Conservation (phyloP, 257 asterid species). For the Solanum acaule region DNA sequence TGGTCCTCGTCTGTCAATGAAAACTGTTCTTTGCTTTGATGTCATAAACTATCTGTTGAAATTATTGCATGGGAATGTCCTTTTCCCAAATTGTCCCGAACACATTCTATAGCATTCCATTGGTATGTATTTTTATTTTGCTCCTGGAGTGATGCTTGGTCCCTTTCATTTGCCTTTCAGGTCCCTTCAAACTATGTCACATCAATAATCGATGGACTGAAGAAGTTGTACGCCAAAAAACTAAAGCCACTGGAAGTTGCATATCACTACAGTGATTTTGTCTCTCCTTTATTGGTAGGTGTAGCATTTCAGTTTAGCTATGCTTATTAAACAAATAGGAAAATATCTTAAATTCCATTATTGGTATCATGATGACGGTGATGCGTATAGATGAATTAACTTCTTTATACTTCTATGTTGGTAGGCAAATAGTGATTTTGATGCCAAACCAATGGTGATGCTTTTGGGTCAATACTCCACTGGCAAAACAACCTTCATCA, state of each 20-base stretch:
- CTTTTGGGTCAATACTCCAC: conserved; percentile 97
- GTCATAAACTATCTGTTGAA: background rate
- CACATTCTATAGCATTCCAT: background rate
- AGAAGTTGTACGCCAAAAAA: conserved; percentile 73
- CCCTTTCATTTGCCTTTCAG: conserved; percentile 20
- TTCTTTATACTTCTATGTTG: background rate
- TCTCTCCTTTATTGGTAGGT: conserved; percentile 76
- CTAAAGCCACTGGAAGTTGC: conserved; percentile 82
- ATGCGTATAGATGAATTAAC: background rate
- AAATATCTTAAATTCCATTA: background rate
- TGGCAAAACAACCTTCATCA: conserved; percentile 97
- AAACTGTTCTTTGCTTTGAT: background rate
- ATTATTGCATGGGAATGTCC: background rate
- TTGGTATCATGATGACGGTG: background rate
- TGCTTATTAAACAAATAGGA: background rate
- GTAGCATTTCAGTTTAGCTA: background rate
- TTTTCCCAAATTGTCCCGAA: background rate
- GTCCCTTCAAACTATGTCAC: conserved; percentile 73
- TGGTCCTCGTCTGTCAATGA: background rate
- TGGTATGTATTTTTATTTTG: background rate
- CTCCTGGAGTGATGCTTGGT: background rate
- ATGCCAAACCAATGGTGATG: conserved; percentile 99
- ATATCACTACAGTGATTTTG: conserved; percentile 79
- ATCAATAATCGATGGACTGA: conserved; percentile 87
- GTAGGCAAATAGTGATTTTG: conserved; percentile 77